A percentile compares a stretch with the other conserved stretches of the same genome.
Conservation (phyloP, 352 stramenopile genomes). For the Globisporangium splendens region DNA sequence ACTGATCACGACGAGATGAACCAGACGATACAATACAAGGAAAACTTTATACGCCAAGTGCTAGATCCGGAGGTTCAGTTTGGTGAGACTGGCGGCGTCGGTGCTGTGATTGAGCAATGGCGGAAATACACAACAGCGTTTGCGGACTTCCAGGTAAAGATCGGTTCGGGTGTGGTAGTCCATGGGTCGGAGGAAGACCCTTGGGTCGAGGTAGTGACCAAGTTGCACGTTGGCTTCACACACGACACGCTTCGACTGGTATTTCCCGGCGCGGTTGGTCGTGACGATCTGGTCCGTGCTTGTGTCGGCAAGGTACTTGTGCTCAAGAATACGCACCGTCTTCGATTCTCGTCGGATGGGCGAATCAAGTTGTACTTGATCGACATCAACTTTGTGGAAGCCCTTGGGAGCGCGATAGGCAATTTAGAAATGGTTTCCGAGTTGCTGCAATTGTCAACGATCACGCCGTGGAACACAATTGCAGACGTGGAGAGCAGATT, state of each 20-base stretch:
- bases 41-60: background rate
- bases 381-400: background rate
- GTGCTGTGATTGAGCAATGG: background rate
- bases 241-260: background rate
- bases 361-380: background rate
- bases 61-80: background rate
- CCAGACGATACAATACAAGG: background rate
- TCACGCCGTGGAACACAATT: background rate
- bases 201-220: background rate
- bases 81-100: background rate
- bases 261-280: background rate
- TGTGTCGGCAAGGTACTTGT: background rate
- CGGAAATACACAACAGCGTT: background rate
- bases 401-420: background rate
- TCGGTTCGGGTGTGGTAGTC: background rate
- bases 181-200: background rate
- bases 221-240: background rate
- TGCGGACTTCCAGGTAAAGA: background rate
- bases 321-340: background rate
- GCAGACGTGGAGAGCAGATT: background rate
- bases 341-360: background rate
- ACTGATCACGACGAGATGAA: background rate
- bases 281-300: background rate
- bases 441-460: background rate
- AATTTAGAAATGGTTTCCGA: background rate